Evolutionary conservation across 2,329 filamentous ascomycete genomes (phyloP).

Genomic region (Colletotrichum ledebouriae): DNA sequence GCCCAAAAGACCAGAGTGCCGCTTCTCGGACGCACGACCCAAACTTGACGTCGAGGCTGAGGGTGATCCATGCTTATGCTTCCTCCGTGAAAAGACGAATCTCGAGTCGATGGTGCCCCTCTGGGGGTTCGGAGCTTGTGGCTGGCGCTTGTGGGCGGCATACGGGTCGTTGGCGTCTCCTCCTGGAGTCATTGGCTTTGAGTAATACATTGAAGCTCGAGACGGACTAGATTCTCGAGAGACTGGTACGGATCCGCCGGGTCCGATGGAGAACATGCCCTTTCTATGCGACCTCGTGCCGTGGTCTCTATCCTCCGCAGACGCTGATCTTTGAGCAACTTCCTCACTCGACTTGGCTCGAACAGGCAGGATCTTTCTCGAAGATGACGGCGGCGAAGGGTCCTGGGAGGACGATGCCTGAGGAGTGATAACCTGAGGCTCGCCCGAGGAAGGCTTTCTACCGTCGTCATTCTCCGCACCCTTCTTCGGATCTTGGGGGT

Average conservation of each 20-base stretch:
- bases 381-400: constrained; percentile 58
- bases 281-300: constrained; percentile 61
- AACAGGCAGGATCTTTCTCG: constrained; percentile 56
- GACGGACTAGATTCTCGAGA: constrained; percentile 76
- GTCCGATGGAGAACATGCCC: constrained; percentile 66
- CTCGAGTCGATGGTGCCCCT: constrained; percentile 78
- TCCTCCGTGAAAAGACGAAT: constrained; percentile 86
- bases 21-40: constrained; percentile 65
- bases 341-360: constrained; percentile 59
- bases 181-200: constrained; percentile 81
- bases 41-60: constrained; percentile 65
- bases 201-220: constrained; percentile 73
- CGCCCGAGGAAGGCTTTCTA: constrained; percentile 53
- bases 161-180: constrained; percentile 89
- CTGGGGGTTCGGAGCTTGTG: constrained; percentile 74
- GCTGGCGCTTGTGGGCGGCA: constrained; percentile 82
- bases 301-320: constrained; percentile 53
- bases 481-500: constrained; percentile 54
- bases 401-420: constrained; percentile 74
- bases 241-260: constrained; percentile 65
- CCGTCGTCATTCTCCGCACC: constrained; percentile 47
- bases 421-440: constrained; percentile 72
- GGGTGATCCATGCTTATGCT: constrained; percentile 71
- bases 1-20: constrained; percentile 61
- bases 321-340: constrained; percentile 57